A percentile compares a stretch with the other conserved stretches of the same genome.
phyloP scores from a whole-genome alignment of 441 rosid genomes.

The Geranium incanum region DNA sequence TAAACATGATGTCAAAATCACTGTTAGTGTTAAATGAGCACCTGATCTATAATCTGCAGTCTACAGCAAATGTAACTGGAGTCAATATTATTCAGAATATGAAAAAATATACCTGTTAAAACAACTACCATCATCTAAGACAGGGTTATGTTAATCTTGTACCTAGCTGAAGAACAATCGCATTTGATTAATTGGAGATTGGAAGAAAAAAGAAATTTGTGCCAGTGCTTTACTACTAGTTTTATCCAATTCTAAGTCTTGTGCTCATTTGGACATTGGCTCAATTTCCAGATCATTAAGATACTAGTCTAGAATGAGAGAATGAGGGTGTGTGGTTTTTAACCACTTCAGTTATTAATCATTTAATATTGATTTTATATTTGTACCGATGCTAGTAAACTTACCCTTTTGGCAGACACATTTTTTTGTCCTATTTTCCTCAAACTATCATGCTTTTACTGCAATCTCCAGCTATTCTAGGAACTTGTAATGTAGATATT shows the following conservation, averaged over 20 bases:
- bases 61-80: conserved; percentile 9
- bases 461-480: not conserved
- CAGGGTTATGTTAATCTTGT: not conserved
- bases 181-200: not conserved
- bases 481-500: not conserved
- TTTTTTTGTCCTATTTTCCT: not conserved
- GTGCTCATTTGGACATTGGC: not conserved
- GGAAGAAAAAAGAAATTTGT: not conserved
- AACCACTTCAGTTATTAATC: not conserved
- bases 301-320: conserved; percentile 2
- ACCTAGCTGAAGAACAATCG: not conserved
- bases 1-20: not conserved
- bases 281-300: not conserved
- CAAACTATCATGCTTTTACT: not conserved
- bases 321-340: not conserved
- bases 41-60: not conserved
- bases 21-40: not conserved
- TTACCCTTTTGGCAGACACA: not conserved
- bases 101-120: not conserved
- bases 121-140: not conserved
- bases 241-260: not conserved
- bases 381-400: not conserved
- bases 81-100: not conserved
- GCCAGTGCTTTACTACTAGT: not conserved
- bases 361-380: not conserved